phyloP scores from a whole-genome alignment of 1,139 yeast genomes.

The Debaryomycetaceae sp. region DNA sequence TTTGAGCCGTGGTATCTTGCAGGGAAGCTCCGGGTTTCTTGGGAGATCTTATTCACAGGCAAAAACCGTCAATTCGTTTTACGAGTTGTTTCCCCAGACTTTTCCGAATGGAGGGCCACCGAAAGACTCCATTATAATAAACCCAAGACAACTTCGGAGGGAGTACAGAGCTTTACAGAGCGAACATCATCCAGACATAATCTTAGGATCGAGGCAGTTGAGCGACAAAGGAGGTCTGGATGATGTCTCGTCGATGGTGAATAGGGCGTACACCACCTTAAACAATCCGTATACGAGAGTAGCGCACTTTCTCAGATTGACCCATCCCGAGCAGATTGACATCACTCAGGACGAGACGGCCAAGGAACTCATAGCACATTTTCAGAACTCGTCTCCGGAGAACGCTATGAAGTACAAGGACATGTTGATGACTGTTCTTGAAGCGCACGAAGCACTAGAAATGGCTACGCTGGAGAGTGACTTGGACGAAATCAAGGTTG shows the following conservation, averaged over 20 bases:
- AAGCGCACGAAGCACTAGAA: conserved; percentile 74
- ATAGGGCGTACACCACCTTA: conserved; percentile 72
- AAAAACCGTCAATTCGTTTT: conserved; percentile 30
- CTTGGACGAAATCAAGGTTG: conserved; percentile 47
- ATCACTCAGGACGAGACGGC: conserved; percentile 39
- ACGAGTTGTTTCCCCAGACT: conserved; percentile 68
- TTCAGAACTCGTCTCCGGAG: conserved; percentile 29
- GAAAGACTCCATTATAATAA: conserved; percentile 53
- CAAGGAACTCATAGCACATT: conserved; percentile 30
- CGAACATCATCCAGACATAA: conserved; percentile 74
- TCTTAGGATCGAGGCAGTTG: conserved; percentile 27
- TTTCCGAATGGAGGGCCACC: conserved; percentile 74
- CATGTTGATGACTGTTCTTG: conserved; percentile 69
- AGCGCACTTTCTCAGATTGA: conserved; percentile 34
- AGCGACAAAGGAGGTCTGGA: conserved; percentile 16
- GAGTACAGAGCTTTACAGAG: conserved; percentile 77
- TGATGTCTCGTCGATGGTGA: conserved; percentile 51
- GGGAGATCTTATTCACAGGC: conserved; percentile 4
- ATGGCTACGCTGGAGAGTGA: conserved; percentile 59
- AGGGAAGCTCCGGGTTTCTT: background rate
- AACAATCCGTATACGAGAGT: conserved; percentile 64
- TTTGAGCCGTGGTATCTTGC: background rate
- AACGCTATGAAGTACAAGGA: conserved; percentile 47
- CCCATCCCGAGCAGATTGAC: conserved; percentile 39
- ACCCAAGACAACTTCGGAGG: conserved; percentile 53